Evolutionary conservation across 257 asterid genomes (phyloP), one percentile per base, ranked within the genome.

Genomic region (Oldenlandia corymbosa): DNA sequence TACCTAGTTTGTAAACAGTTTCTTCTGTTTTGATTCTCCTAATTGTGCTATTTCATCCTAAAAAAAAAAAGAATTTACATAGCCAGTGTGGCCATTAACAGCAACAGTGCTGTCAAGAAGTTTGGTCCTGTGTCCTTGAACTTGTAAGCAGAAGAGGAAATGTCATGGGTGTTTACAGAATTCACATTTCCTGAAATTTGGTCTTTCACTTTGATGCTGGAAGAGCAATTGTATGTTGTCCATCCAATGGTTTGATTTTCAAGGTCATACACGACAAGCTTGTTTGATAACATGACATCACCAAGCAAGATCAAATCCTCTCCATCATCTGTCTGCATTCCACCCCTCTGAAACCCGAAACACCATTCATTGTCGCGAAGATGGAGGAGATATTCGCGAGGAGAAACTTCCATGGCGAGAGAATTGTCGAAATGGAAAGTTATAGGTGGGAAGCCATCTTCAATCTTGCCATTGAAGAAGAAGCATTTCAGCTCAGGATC

Each of bases 241-340:
- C 96, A 88, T 61, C 98, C 98, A 65, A 91, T 75, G 30, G 87
- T 86, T 69, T 77, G 82, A 49, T 88, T 84, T 65, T 86, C 96
- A 37, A 91, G 81, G 78, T 91, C 96, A 56, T 88, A 91, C 52
- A 84, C 21, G 10, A 91, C 76, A 55, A 91, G 88, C 79, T 91
- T 88, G 76, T 88, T 87, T 1, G 89, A 54, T 26, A 91, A 58
- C 32, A 73, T 78, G 26, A 84, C 70, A 72, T 88, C 98, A 74
- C 98, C 98, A 77, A 91, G 62, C 36, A 91, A 60, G 47, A 83
- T 84, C 39, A 79, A 56, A 27, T 84, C 90, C 56, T 68, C 73
- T 68, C 88, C 97, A 65, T 82, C 90, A 55, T 67, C 79, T 9
- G 82, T 72, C 74, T 75, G 80, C 73, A 77, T 69, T 26, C 75